A percentile compares a stretch with the other conserved stretches of the same genome.
These are phyloP conservation scores for Clathrus columnatus DNA, from an alignment of 768 basidiomycete species.

Conservation along the genomic window DNA sequence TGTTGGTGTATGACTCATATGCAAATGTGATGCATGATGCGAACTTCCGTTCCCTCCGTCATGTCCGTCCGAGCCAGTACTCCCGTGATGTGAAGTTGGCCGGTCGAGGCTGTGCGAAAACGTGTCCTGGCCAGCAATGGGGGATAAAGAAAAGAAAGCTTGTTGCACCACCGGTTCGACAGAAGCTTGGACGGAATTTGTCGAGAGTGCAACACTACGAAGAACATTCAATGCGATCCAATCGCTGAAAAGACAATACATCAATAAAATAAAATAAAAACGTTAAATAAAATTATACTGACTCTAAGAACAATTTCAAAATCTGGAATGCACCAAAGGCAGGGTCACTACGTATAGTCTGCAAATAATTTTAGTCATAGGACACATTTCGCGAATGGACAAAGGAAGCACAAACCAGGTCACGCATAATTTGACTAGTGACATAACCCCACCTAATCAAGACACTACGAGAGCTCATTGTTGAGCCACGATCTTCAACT, in stretches of 20 bases:
- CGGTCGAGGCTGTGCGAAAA: conserved; percentile 53
- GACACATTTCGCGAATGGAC: background rate
- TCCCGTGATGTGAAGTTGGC: conserved; percentile 23
- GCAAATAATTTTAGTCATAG: conserved; percentile 8
- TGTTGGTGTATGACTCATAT: conserved; percentile 76
- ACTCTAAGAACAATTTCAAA: conserved; percentile 86
- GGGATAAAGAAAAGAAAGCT: conserved; percentile 77
- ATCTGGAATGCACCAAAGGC: conserved; percentile 92
- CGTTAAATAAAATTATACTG: conserved; percentile 24
- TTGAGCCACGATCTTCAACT: conserved; percentile 58
- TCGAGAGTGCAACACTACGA: conserved; percentile 78
- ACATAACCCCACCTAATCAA: conserved; percentile 91
- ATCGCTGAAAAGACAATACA: conserved; percentile 42
- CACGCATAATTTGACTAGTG: conserved; percentile 87
- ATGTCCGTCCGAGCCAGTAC: background rate
- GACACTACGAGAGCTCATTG: conserved; percentile 80
- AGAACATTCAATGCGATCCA: conserved; percentile 90
- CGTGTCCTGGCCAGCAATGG: conserved; percentile 83
- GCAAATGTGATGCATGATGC: conserved; percentile 31
- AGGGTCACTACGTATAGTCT: conserved; percentile 90
- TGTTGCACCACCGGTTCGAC: conserved; percentile 90
- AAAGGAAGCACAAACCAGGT: conserved; percentile 49
- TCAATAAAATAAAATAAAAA: background rate
- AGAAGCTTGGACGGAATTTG: conserved; percentile 85
- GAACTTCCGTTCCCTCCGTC: conserved; percentile 1